These are phyloP conservation scores for Ganoderma meredithae DNA, from an alignment of 1,284 basidiomycete species.

Conservation along the genomic window DNA sequence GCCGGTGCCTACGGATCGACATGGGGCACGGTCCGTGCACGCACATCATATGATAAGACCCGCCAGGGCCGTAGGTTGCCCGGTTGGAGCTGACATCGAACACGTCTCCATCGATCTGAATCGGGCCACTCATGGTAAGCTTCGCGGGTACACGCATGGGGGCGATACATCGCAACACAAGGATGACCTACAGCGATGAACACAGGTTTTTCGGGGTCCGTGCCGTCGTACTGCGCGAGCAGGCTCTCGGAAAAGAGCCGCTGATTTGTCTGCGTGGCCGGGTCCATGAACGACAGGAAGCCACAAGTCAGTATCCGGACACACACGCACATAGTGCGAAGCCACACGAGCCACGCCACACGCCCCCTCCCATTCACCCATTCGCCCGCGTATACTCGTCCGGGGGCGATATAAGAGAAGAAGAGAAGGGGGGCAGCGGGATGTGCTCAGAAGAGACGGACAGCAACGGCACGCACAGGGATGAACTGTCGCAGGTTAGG, in stretches of 20 bases:
- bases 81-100: constrained; percentile 87
- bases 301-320: constrained; percentile 27
- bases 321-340: not conserved
- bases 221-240: constrained; percentile 81
- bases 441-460: constrained; percentile 12
- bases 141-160: constrained; percentile 32
- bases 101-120: constrained; percentile 89
- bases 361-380: constrained; percentile 20
- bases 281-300: constrained; percentile 5
- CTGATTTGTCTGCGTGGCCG: constrained; percentile 52
- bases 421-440: constrained; percentile 9
- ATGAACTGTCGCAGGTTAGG: constrained; percentile 37
- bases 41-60: constrained; percentile 85
- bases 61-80: constrained; percentile 89
- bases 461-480: constrained; percentile 33
- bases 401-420: constrained; percentile 16
- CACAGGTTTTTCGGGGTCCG: constrained; percentile 71
- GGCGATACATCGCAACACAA: constrained; percentile 31
- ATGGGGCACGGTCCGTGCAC: constrained; percentile 39
- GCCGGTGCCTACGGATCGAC: constrained; percentile 22
- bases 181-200: constrained; percentile 79
- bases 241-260: constrained; percentile 77
- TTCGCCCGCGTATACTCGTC: constrained; percentile 5
- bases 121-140: constrained; percentile 26
- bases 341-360: not conserved